These are phyloP conservation scores for Neocucurbitaria cava DNA, from an alignment of 2,329 filamentous ascomycete species.

Conservation along the genomic window DNA sequence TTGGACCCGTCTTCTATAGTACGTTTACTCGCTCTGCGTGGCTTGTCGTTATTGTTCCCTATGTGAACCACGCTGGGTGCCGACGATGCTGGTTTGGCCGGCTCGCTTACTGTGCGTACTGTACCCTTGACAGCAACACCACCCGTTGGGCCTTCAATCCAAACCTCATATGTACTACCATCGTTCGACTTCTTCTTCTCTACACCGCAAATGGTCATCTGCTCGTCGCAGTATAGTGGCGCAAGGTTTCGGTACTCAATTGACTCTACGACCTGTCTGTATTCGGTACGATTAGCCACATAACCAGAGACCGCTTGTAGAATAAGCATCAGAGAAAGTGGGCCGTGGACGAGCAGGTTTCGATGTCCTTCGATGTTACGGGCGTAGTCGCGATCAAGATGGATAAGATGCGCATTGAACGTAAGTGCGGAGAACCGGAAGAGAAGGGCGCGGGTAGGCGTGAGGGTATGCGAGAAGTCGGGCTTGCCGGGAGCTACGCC, in stretches of 20 bases:
- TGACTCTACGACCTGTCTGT: constrained; percentile 54
- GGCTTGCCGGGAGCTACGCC: constrained; percentile 57
- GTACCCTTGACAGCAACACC: constrained; percentile 55
- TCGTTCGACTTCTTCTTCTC: constrained; percentile 42
- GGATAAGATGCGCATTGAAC: constrained; percentile 91
- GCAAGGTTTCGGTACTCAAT: constrained; percentile 83
- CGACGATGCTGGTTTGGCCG: background rate
- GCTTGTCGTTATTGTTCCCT: background rate
- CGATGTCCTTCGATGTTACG: constrained; percentile 75
- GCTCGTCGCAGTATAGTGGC: constrained; percentile 78
- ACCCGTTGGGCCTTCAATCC: constrained; percentile 51
- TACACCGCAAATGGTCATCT: constrained; percentile 72
- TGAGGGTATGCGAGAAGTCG: constrained; percentile 65
- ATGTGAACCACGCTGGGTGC: background rate
- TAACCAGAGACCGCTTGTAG: constrained; percentile 65
- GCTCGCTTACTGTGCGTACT: constrained; percentile 20
- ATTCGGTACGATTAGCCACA: background rate
- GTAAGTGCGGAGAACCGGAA: constrained; percentile 87
- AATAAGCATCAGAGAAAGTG: constrained; percentile 79
- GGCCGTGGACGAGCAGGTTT: constrained; percentile 84
- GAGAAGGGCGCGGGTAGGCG: constrained; percentile 73
- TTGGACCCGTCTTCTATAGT: background rate
- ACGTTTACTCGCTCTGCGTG: background rate
- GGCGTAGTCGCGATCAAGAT: constrained; percentile 77
- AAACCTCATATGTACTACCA: constrained; percentile 45